Evolutionary conservation across 768 basidiomycete genomes (phyloP).

Genomic region (Auriscalpium vulgare): DNA sequence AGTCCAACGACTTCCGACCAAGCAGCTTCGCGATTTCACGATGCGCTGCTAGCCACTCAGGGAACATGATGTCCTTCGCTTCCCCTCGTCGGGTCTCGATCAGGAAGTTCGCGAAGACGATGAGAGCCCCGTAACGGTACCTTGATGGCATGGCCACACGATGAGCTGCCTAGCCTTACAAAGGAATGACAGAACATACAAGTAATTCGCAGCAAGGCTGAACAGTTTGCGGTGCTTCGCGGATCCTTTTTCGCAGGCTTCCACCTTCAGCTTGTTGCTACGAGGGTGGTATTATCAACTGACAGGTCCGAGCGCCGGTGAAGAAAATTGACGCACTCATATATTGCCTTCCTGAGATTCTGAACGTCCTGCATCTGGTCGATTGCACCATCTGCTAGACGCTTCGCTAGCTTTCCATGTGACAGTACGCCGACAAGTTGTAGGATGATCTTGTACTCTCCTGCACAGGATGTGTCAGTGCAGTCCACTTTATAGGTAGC

Average conservation of each 20-base stretch:
- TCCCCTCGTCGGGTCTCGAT: slow-evolving; percentile 53
- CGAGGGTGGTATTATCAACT: neutral
- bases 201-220: slow-evolving; percentile 79
- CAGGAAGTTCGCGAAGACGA: slow-evolving; percentile 92
- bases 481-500: neutral
- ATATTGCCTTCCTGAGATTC: slow-evolving; percentile 91
- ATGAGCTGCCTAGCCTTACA: neutral
- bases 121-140: slow-evolving; percentile 84
- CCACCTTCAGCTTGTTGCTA: slow-evolving; percentile 88
- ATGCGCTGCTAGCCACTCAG: slow-evolving; percentile 74
- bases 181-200: slow-evolving; percentile 37
- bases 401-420: slow-evolving; percentile 89
- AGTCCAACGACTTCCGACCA: slow-evolving; percentile 63
- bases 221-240: slow-evolving; percentile 69
- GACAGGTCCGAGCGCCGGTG: too few relatives aligned
- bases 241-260: slow-evolving; percentile 73
- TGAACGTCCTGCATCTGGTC: slow-evolving; percentile 96
- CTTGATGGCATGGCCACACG: slow-evolving; percentile 27
- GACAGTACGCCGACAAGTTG: slow-evolving; percentile 90
- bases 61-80: slow-evolving; percentile 47
- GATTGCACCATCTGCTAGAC: slow-evolving; percentile 79
- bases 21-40: slow-evolving; percentile 78
- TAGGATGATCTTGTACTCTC: slow-evolving; percentile 95
- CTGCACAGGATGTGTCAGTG: slow-evolving; percentile 29
- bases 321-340: slow-evolving; percentile 56